Conservation (phyloP, 2,329 filamentous ascomycete genomes). For the Fusarium praegraminearum region DNA sequence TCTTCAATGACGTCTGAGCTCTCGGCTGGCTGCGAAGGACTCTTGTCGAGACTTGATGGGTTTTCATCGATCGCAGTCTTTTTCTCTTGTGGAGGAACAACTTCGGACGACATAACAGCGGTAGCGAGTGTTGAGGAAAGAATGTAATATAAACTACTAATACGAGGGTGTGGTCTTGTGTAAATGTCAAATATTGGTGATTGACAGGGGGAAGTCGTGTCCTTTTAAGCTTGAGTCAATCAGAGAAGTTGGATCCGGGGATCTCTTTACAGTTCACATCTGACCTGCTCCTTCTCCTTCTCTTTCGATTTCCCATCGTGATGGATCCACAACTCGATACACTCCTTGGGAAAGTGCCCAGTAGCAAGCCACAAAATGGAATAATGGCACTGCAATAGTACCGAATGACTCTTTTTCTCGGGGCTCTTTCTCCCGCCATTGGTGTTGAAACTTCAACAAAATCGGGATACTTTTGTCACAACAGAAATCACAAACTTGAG, state of each 20-base stretch:
- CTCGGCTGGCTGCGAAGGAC: conserved; percentile 13
- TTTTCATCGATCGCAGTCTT: background rate
- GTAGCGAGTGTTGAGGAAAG: background rate
- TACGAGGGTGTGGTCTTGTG: background rate
- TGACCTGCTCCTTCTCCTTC: background rate
- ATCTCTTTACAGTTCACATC: background rate
- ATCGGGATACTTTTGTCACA: no score
- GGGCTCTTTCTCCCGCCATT: background rate
- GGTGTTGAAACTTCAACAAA: background rate
- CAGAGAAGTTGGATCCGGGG: background rate
- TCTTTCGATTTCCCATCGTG: background rate
- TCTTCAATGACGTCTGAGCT: conserved; percentile 11
- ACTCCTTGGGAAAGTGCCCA: background rate
- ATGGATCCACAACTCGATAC: background rate
- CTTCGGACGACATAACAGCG: conserved; percentile 5
- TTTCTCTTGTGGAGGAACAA: background rate
- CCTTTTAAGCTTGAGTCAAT: background rate
- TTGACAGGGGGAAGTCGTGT: background rate
- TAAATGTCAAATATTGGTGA: background rate
- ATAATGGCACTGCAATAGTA: background rate
- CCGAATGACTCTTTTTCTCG: background rate
- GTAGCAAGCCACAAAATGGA: background rate
- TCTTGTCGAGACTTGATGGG: background rate
- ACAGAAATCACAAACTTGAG: background rate
- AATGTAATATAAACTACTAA: background rate